A percentile compares a stretch with the other conserved stretches of the same genome.
These are phyloP conservation scores for Zizania palustris DNA, from an alignment of 202 grass and related monocot genomes.

Conservation along the genomic window DNA sequence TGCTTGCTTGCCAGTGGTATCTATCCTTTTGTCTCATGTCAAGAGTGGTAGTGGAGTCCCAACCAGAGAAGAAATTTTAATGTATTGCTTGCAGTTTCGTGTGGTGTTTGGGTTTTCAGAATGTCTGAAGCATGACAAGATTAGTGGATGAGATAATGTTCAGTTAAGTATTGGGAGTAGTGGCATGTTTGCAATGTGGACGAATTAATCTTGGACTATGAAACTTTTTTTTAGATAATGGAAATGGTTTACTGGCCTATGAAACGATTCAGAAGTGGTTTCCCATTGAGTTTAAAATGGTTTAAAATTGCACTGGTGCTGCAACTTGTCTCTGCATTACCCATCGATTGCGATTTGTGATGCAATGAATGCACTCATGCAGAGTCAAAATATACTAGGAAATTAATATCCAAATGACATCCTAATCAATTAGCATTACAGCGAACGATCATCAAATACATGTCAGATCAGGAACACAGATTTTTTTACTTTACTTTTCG, in stretches of 20 bases:
- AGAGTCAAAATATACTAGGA: not conserved
- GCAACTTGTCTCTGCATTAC: slow-evolving; percentile 27
- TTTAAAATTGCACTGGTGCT: slow-evolving; percentile 15
- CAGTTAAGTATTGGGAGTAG: slow-evolving; percentile 11
- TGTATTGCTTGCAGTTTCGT: slow-evolving; percentile 32
- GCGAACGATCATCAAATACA: not conserved
- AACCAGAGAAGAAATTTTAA: slow-evolving; percentile 33
- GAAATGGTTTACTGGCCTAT: not conserved
- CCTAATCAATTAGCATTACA: slow-evolving; percentile 26
- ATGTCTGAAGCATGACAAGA: no score
- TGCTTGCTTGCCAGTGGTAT: slow-evolving; percentile 15
- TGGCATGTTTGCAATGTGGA: slow-evolving; percentile 41
- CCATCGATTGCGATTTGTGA: slow-evolving; percentile 3
- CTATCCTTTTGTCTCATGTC: slow-evolving; percentile 38
- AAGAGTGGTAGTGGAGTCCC: slow-evolving; percentile 45
- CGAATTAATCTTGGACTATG: not conserved
- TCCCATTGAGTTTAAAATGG: not conserved
- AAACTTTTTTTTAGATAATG: no score
- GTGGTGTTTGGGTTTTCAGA: not conserved
- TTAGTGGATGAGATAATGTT: not conserved
- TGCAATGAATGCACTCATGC: slow-evolving; percentile 26
- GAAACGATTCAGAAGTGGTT: slow-evolving; percentile 13
- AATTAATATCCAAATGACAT: not conserved
- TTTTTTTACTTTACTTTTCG: not conserved
- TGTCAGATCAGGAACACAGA: not conserved